Base-by-base conservation (phyloP, 257 asterid species). In the Avicennia marina region DNA sequence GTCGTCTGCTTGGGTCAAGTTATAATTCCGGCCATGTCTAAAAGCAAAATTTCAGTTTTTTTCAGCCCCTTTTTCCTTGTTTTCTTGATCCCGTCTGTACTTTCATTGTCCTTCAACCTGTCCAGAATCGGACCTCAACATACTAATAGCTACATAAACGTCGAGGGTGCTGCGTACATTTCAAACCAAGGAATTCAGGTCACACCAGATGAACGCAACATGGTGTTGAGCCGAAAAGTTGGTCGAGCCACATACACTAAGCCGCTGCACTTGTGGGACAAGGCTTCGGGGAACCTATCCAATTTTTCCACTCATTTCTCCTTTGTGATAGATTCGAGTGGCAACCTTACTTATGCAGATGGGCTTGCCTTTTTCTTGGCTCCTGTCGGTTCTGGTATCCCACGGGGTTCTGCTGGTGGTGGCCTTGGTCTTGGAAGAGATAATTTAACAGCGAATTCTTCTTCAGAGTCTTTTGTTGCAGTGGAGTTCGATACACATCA, bases 401-500 rank as follows among this genome's bases (percentile, higher is more conserved):
- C 7, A 11, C 10, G 4, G 5, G 27, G 41, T 62, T 45, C 60
- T 1, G 6, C 11, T 0, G 84, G 76, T 0, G 65, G 74, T 22
- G 44, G 62, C 45, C 56, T 77, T 3, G 83, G 80, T 18, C 66
- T 78, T 20, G 58, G n/a, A n/a, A n/a, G n/a, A n/a, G n/a, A n/a
- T n/a, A n/a, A n/a, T n/a, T n/a, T n/a, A n/a, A n/a, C n/a, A n/a
- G n/a, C 62, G 1, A 75, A 63, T 13, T 1, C 56, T 2, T 10
- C 72, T 1, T 19, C 25, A 0, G 34, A 64, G 11, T n/a, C 78
- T 0, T 78, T 78, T 40, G 76, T 78, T n/a, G 81, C 85, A 0
- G 59, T 75, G 4, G 85, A 78, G 66, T 79, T 79, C 27, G 82
- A 79, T 66, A 75, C 75, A 18, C 42, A 0, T 15, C 0, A 10